phyloP scores from a whole-genome alignment of 2,329 filamentous ascomycete species.

The Cladosporium sp. region DNA sequence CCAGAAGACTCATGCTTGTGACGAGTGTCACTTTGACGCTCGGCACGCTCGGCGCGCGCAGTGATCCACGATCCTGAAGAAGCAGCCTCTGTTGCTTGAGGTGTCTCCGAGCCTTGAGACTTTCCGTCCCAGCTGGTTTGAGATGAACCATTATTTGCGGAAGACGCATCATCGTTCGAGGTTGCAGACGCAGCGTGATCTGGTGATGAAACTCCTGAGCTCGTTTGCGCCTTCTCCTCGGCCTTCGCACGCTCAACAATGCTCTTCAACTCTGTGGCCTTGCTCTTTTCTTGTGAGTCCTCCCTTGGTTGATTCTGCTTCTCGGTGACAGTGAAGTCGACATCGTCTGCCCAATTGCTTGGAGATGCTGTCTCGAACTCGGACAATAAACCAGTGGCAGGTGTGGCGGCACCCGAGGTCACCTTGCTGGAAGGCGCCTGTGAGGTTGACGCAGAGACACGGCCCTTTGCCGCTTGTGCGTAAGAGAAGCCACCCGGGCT shows the following conservation, averaged over 20 bases:
- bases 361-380: conserved; percentile 29
- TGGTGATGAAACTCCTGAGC: conserved; percentile 45
- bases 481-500: conserved; percentile 67
- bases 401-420: conserved; percentile 39
- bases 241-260: conserved; percentile 29
- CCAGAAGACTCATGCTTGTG: conserved; percentile 16
- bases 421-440: conserved; percentile 44
- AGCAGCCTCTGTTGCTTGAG: neutral
- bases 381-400: conserved; percentile 37
- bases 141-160: conserved; percentile 56
- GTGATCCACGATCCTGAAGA: conserved; percentile 53
- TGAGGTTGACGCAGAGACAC: conserved; percentile 47
- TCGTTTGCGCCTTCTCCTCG: conserved; percentile 24
- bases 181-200: conserved; percentile 52
- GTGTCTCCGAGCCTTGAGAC: conserved; percentile 58
- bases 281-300: conserved; percentile 19
- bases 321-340: conserved; percentile 37
- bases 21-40: conserved; percentile 24
- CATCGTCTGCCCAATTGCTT: conserved; percentile 46
- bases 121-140: conserved; percentile 66
- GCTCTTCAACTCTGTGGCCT: conserved; percentile 27
- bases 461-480: conserved; percentile 88
- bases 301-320: conserved; percentile 33
- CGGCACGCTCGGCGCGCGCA: conserved; percentile 32
- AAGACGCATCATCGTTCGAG: conserved; percentile 59